phyloP scores from a whole-genome alignment of 2,329 filamentous ascomycete genomes.

The Cercospora brassicicola region DNA sequence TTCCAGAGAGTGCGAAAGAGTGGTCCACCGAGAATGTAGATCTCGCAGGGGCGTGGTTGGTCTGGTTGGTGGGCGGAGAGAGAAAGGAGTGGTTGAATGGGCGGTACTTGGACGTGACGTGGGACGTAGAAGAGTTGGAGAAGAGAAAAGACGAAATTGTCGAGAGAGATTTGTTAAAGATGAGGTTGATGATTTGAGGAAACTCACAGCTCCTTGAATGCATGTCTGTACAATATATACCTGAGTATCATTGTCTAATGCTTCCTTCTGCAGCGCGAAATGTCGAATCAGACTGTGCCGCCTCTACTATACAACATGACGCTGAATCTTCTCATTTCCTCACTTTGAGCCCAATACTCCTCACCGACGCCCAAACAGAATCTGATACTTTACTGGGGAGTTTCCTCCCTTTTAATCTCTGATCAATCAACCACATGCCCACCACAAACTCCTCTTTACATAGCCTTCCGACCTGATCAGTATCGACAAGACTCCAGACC shows the following conservation, averaged over 20 bases:
- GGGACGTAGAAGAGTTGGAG: slow-evolving; percentile 44
- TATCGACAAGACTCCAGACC: slow-evolving; percentile 75
- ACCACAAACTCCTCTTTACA: slow-evolving; percentile 74
- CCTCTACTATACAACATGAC: not conserved
- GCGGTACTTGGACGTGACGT: slow-evolving; percentile 40
- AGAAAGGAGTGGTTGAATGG: slow-evolving; percentile 42
- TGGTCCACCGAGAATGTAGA: slow-evolving; percentile 30
- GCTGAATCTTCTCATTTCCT: slow-evolving; percentile 18
- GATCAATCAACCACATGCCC: slow-evolving; percentile 79
- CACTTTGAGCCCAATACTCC: slow-evolving; percentile 45
- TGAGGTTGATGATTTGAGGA: slow-evolving; percentile 23
- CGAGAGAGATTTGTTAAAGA: slow-evolving; percentile 40
- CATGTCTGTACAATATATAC: not conserved
- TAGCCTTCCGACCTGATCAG: slow-evolving; percentile 56
- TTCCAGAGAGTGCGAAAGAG: slow-evolving; percentile 35
- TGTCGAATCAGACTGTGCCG: not conserved
- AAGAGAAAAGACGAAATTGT: slow-evolving; percentile 38
- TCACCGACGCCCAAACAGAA: slow-evolving; percentile 73
- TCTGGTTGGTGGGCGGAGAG: slow-evolving; percentile 36
- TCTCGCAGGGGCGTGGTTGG: slow-evolving; percentile 31
- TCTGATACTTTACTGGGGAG: slow-evolving; percentile 68
- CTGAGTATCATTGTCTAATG: not conserved
- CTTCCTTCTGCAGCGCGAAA: not conserved
- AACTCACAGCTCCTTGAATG: not conserved
- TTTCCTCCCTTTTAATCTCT: slow-evolving; percentile 76